These are phyloP conservation scores for Colletotrichum sp. DNA, from an alignment of 2,329 filamentous ascomycete species.

Conservation along the genomic window DNA sequence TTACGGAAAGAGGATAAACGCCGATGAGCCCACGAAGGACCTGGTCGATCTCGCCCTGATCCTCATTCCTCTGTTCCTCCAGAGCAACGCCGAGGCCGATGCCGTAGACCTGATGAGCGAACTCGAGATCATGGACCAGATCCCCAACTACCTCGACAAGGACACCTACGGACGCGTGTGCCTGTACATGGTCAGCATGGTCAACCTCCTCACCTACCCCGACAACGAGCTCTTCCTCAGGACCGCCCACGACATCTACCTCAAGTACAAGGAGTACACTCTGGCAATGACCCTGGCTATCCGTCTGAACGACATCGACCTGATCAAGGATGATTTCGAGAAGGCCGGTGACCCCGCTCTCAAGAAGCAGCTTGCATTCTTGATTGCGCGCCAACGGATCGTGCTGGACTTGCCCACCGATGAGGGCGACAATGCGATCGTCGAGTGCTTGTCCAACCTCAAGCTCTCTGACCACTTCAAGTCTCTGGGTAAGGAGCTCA, in stretches of 20 bases:
- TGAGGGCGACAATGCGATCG: slow-evolving; percentile 42
- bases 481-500: slow-evolving; percentile 90
- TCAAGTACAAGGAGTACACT: slow-evolving; percentile 88
- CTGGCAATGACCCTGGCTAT: slow-evolving; percentile 96
- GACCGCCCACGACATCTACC: slow-evolving; percentile 93
- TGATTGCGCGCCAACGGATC: slow-evolving; percentile 91
- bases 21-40: slow-evolving; percentile 84
- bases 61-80: slow-evolving; percentile 91
- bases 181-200: slow-evolving; percentile 98
- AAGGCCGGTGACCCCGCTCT: slow-evolving; percentile 81
- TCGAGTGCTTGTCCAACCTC: slow-evolving; percentile 86
- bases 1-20: slow-evolving; percentile 84
- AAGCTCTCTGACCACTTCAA: slow-evolving; percentile 93
- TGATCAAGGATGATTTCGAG: slow-evolving; percentile 84
- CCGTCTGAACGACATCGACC: slow-evolving; percentile 82
- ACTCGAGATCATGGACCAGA: slow-evolving; percentile 93
- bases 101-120: slow-evolving; percentile 97
- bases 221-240: slow-evolving; percentile 96
- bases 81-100: slow-evolving; percentile 97
- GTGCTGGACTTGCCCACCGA: slow-evolving; percentile 68
- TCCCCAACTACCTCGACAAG: slow-evolving; percentile 88
- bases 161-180: slow-evolving; percentile 94
- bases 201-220: slow-evolving; percentile 94
- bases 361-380: slow-evolving; percentile 92
- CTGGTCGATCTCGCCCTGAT: slow-evolving; percentile 83